Conservation (phyloP, 2,329 filamentous ascomycete species). For the Penicillium sp. region DNA sequence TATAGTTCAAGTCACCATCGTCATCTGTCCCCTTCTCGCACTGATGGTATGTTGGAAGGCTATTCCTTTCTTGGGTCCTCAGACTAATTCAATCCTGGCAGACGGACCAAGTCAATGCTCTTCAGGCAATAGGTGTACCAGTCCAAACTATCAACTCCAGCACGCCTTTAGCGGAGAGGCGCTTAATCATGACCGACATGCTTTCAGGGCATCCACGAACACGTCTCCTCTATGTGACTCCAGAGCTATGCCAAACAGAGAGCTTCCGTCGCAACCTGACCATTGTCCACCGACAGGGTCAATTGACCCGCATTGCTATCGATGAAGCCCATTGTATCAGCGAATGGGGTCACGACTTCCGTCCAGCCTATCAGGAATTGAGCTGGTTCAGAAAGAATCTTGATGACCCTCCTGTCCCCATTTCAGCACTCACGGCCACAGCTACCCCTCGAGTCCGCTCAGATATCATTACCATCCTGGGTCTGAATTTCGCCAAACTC, state of each 20-base stretch:
- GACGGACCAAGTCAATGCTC: slow-evolving; percentile 88
- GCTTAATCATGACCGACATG: slow-evolving; percentile 74
- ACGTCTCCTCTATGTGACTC: slow-evolving; percentile 87
- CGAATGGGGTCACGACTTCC: slow-evolving; percentile 97
- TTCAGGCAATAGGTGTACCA: slow-evolving; percentile 71
- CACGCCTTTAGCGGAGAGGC: slow-evolving; percentile 65
- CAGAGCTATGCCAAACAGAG: slow-evolving; percentile 78
- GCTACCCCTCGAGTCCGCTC: slow-evolving; percentile 77
- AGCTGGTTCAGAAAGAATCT: slow-evolving; percentile 73
- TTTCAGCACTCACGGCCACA: slow-evolving; percentile 91
- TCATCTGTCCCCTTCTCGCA: slow-evolving; percentile 84
- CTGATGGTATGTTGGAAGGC: slow-evolving; percentile 68
- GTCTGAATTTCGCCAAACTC: slow-evolving; percentile 64
- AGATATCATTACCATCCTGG: slow-evolving; percentile 79
- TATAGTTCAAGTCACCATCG: slow-evolving; percentile 70
- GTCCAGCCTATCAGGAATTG: slow-evolving; percentile 85
- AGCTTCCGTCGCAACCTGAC: slow-evolving; percentile 74
- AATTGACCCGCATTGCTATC: slow-evolving; percentile 84
- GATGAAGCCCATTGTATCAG: slow-evolving; percentile 97
- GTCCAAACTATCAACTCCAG: slow-evolving; percentile 88
- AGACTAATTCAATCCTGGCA: slow-evolving; percentile 35
- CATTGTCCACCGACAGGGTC: slow-evolving; percentile 74
- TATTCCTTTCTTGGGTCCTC: not conserved
- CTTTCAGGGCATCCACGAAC: slow-evolving; percentile 83
- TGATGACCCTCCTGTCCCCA: slow-evolving; percentile 75